Conservation (phyloP, 495 filamentous ascomycete species). For the Talaromyces stipitatus region DNA sequence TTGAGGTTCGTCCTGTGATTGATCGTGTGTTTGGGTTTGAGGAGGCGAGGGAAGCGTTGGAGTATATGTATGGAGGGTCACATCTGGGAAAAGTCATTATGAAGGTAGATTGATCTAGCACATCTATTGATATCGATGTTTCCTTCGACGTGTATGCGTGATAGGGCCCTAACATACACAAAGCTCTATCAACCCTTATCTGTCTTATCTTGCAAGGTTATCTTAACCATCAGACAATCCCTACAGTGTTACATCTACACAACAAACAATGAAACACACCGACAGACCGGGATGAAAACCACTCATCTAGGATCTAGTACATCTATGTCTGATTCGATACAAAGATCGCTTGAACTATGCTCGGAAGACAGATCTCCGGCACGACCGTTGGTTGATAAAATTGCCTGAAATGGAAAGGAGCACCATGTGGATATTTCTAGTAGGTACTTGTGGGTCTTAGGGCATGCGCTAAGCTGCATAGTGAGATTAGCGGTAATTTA, state of each 20-base stretch:
- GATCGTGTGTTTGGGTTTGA: slow-evolving; percentile 21
- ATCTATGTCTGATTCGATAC: background rate
- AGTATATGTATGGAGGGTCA: slow-evolving; percentile 13
- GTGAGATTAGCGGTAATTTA: background rate
- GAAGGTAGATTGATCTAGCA: slow-evolving; percentile 10
- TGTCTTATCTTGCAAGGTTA: too few species aligned
- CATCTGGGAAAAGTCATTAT: slow-evolving; percentile 27
- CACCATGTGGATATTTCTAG: background rate
- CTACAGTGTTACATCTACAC: too few species aligned
- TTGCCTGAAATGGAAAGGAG: background rate
- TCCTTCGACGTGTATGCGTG: too few species aligned
- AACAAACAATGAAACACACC: background rate
- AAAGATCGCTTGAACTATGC: background rate
- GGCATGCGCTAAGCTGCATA: background rate
- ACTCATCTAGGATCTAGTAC: background rate
- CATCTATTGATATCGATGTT: too few species aligned
- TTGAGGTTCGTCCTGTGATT: slow-evolving; percentile 12
- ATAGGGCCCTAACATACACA: too few species aligned
- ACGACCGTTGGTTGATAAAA: too few species aligned
- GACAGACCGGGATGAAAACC: background rate
- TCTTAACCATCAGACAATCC: too few species aligned
- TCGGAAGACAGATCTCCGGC: background rate
- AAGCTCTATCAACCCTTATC: too few species aligned
- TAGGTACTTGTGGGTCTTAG: background rate
- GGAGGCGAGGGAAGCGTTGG: slow-evolving; percentile 14